These are phyloP conservation scores for Boletales sp. DNA, from an alignment of 768 basidiomycete genomes.

Conservation along the genomic window DNA sequence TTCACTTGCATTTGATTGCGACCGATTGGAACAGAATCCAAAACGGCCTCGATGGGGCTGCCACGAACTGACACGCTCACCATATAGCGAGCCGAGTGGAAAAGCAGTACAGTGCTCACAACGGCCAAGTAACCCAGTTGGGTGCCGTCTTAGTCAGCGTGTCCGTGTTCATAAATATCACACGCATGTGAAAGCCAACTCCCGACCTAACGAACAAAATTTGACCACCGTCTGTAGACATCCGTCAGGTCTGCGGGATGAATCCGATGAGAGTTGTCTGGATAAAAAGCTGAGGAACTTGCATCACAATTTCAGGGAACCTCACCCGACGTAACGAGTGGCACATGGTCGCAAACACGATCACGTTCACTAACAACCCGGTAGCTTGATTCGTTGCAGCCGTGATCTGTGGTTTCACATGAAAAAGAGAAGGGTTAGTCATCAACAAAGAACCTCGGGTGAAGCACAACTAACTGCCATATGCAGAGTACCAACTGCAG, in stretches of 20 bases:
- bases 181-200: constrained; percentile 24
- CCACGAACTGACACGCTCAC: constrained; percentile 21
- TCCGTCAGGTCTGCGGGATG: constrained; percentile 9
- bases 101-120: constrained; percentile 18
- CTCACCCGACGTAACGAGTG: constrained; percentile 17
- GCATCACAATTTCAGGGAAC: constrained; percentile 17
- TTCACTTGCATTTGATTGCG: constrained; percentile 18
- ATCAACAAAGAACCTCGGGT: not conserved
- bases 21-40: constrained; percentile 31
- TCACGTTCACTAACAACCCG: constrained; percentile 5
- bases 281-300: not conserved
- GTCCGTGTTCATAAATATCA: not conserved
- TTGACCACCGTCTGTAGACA: not conserved
- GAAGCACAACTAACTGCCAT: constrained; percentile 18
- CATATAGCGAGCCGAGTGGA: not conserved
- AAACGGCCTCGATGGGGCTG: constrained; percentile 14
- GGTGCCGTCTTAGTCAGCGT: not conserved
- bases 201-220: constrained; percentile 16
- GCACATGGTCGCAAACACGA: constrained; percentile 15
- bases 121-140: constrained; percentile 9
- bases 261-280: not conserved
- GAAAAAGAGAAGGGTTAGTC: not conserved
- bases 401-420: constrained; percentile 4
- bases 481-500: constrained; percentile 11
- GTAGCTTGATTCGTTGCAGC: constrained; percentile 10